A percentile compares a stretch with the other conserved stretches of the same genome.
phyloP scores from a whole-genome alignment of 495 filamentous ascomycete species.

The Lineolata rhizophorae region DNA sequence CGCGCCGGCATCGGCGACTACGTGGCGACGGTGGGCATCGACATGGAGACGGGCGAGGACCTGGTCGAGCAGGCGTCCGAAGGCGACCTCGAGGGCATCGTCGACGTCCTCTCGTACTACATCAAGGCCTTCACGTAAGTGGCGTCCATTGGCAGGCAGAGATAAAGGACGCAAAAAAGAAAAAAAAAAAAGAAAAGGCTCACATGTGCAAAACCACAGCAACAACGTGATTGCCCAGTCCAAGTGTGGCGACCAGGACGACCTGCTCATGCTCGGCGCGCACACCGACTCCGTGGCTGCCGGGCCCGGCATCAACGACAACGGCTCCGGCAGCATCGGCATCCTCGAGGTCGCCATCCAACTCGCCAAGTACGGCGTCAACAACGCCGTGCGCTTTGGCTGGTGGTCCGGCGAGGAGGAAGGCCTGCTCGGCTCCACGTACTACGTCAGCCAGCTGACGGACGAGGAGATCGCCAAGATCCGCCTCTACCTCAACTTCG shows the following conservation, averaged over 20 bases:
- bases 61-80: slow-evolving; percentile 21
- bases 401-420: slow-evolving; percentile 50
- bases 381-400: slow-evolving; percentile 45
- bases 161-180: too few species aligned
- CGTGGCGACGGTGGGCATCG: slow-evolving; percentile 32
- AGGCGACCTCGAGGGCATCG: slow-evolving; percentile 15
- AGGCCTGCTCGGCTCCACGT: slow-evolving; percentile 39
- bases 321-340: slow-evolving; percentile 42
- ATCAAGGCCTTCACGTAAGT: not conserved
- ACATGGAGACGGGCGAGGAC: slow-evolving; percentile 25
- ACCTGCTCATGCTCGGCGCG: slow-evolving; percentile 38
- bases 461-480: slow-evolving; percentile 31
- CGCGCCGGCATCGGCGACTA: slow-evolving; percentile 23
- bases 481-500: slow-evolving; percentile 50
- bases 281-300: slow-evolving; percentile 48
- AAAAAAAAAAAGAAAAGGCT: too few species aligned
- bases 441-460: slow-evolving; percentile 30
- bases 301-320: slow-evolving; percentile 43
- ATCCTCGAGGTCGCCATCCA: slow-evolving; percentile 39
- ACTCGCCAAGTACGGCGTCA: slow-evolving; percentile 33
- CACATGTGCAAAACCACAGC: slow-evolving; percentile 11
- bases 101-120: slow-evolving; percentile 8
- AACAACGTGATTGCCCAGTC: slow-evolving; percentile 50
- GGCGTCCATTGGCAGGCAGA: too few species aligned
- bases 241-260: slow-evolving; percentile 39